Conservation (phyloP, 2,329 filamentous ascomycete species). For the Endocalyx cinctus region DNA sequence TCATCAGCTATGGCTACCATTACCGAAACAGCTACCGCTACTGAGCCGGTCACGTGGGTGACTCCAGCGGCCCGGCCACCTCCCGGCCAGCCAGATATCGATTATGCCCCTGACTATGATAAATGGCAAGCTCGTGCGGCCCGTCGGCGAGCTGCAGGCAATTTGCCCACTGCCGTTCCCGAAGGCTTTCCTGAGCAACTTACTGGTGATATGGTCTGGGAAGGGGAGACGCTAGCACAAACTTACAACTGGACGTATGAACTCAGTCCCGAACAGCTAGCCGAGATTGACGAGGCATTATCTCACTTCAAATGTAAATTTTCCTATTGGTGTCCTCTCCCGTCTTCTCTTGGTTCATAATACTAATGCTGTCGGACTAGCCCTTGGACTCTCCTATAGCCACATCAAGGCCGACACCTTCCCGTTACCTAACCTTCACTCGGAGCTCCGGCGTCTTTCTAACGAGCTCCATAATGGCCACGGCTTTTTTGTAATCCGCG, state of each 20-base stretch:
- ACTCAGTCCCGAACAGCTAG: neutral
- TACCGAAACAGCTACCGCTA: no score
- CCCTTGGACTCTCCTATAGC: neutral
- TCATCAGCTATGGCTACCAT: no score
- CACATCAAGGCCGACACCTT: conserved; percentile 1
- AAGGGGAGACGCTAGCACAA: neutral
- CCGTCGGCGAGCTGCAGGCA: neutral
- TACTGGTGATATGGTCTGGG: neutral
- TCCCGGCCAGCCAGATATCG: neutral
- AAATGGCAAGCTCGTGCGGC: neutral
- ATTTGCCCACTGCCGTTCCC: neutral
- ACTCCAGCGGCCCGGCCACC: neutral
- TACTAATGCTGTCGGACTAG: neutral
- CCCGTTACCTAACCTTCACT: conserved; percentile 1
- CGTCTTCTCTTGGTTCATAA: no score
- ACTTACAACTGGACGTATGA: neutral
- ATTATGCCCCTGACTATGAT: neutral
- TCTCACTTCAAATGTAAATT: neutral
- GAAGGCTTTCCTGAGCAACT: neutral
- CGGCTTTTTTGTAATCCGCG: conserved; percentile 1
- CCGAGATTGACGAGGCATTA: neutral
- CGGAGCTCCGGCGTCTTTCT: neutral
- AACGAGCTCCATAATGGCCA: neutral
- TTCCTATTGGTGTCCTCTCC: no score
- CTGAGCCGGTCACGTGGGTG: neutral